These are phyloP conservation scores for Saccharomycopsis sp. DNA, from an alignment of 805 yeast species.

Conservation along the genomic window DNA sequence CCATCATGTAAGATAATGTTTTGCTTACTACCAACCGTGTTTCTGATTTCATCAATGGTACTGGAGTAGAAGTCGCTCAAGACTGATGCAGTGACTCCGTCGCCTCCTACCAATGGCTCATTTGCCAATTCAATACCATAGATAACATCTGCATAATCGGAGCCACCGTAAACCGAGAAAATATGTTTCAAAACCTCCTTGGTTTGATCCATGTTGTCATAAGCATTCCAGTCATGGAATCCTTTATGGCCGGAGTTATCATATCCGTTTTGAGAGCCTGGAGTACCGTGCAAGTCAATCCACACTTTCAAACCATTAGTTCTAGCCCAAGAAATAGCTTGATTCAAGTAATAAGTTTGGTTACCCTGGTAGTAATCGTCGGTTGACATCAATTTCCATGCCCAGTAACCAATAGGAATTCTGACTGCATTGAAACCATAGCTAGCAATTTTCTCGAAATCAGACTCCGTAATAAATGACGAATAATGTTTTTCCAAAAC, in stretches of 20 bases:
- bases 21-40: conserved; percentile 39
- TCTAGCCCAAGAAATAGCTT: conserved; percentile 67
- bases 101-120: conserved; percentile 59
- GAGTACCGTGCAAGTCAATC: conserved; percentile 75
- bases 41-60: conserved; percentile 62
- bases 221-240: conserved; percentile 37
- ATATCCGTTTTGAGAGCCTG: conserved; percentile 84
- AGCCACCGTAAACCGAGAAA: conserved; percentile 46
- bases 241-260: conserved; percentile 69
- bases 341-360: conserved; percentile 55
- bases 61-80: conserved; percentile 52
- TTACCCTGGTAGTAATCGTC: conserved; percentile 60
- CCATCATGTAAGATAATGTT: conserved; percentile 66
- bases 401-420: conserved; percentile 81
- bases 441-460: conserved; percentile 43
- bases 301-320: conserved; percentile 55
- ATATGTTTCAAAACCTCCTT: conserved; percentile 44
- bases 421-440: conserved; percentile 64
- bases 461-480: conserved; percentile 51
- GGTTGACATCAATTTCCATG: conserved; percentile 31
- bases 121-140: conserved; percentile 65
- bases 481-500: conserved; percentile 49
- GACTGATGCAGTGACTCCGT: conserved; percentile 40
- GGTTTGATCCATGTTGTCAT: conserved; percentile 42
- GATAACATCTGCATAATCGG: conserved; percentile 45